These are phyloP conservation scores for Myxozyma vanderwaltii DNA, from an alignment of 805 yeast genomes.

Conservation along the genomic window DNA sequence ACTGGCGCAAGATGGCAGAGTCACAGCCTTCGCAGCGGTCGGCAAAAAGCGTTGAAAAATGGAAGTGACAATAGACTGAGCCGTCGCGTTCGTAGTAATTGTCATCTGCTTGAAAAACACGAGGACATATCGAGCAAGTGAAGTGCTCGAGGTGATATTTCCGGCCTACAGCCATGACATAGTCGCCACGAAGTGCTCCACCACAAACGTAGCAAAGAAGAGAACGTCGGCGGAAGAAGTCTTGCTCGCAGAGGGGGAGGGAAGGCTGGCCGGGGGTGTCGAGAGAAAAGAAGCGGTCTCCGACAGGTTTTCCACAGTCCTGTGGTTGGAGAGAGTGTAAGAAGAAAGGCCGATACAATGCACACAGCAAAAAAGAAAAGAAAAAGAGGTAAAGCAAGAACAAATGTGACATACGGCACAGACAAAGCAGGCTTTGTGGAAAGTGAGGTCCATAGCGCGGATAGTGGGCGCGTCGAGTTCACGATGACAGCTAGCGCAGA, in stretches of 20 bases:
- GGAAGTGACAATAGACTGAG: constrained; percentile 85
- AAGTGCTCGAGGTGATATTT: constrained; percentile 95
- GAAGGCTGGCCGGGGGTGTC: constrained; percentile 57
- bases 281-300: constrained; percentile 85
- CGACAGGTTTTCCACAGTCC: constrained; percentile 80
- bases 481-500: constrained; percentile 24
- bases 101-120: constrained; percentile 86
- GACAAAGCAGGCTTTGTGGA: constrained; percentile 31
- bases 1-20: constrained; percentile 88
- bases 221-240: constrained; percentile 82
- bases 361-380: background rate
- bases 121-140: constrained; percentile 82
- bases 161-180: constrained; percentile 88
- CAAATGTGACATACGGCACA: constrained; percentile 31
- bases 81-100: constrained; percentile 87
- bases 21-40: constrained; percentile 92
- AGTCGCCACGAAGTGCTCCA: constrained; percentile 84
- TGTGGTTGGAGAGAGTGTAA: constrained; percentile 9
- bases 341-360: background rate
- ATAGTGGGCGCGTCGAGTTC: constrained; percentile 24
- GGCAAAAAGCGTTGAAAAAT: constrained; percentile 83
- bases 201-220: constrained; percentile 86
- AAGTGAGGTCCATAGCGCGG: constrained; percentile 26
- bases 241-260: constrained; percentile 85
- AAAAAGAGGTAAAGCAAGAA: background rate